A percentile compares a stretch with the other conserved stretches of the same genome.
Conservation (phyloP, 106 monocot genomes). For the Amphibolis antarctica region DNA sequence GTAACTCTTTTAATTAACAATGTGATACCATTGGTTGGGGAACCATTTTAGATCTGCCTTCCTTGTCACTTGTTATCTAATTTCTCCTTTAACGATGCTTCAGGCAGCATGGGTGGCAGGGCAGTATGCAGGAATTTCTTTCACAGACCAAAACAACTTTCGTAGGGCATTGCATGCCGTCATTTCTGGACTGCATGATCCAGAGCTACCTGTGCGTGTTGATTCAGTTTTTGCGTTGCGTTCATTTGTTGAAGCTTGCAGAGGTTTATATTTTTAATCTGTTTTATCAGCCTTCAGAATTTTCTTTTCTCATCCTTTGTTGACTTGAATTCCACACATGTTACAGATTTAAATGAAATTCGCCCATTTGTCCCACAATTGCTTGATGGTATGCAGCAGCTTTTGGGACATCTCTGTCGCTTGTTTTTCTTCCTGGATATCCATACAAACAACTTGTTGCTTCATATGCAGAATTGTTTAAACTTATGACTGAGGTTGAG, state of each 20-base stretch:
- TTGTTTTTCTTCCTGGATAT: not conserved
- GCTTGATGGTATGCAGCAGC: slow-evolving; percentile 71
- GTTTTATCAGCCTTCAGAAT: not conserved
- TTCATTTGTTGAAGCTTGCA: slow-evolving; percentile 95
- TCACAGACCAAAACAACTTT: slow-evolving; percentile 78
- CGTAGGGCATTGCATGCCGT: slow-evolving; percentile 63
- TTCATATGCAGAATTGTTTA: slow-evolving; percentile 70
- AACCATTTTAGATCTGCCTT: no score
- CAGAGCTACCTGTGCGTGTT: slow-evolving; percentile 97
- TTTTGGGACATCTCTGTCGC: not conserved
- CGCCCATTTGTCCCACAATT: slow-evolving; percentile 89
- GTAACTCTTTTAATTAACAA: no score
- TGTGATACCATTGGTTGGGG: no score
- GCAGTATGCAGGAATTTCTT: slow-evolving; percentile 87
- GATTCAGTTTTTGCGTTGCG: slow-evolving; percentile 99
- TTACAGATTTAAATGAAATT: slow-evolving; percentile 85
- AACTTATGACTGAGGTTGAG: slow-evolving; percentile 98
- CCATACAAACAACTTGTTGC: not conserved
- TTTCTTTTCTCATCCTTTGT: not conserved
- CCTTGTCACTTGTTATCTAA: not conserved
- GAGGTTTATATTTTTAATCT: slow-evolving; percentile 34
- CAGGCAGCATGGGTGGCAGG: slow-evolving; percentile 99
- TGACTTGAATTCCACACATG: not conserved
- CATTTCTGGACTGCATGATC: slow-evolving; percentile 73
- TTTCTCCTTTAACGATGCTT: slow-evolving; percentile 1